These are phyloP conservation scores for Trametes meyenii DNA, from an alignment of 768 basidiomycete species.

Conservation along the genomic window DNA sequence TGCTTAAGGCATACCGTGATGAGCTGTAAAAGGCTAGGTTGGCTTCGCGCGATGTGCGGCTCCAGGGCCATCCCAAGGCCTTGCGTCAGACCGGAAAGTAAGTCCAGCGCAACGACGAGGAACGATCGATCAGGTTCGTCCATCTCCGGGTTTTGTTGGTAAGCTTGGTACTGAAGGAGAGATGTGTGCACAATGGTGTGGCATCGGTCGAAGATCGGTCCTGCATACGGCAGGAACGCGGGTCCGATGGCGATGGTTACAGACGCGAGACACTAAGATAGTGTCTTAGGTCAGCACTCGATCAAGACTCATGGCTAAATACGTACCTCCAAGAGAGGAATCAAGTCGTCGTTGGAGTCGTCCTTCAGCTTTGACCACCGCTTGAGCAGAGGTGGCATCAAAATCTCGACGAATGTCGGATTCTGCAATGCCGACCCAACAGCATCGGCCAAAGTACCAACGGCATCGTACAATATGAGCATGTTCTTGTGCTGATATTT, in stretches of 20 bases:
- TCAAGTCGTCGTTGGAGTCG: conserved; percentile 89
- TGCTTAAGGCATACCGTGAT: conserved; percentile 92
- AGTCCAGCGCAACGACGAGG: conserved; percentile 96
- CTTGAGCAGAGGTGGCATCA: conserved; percentile 92
- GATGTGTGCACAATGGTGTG: conserved; percentile 80
- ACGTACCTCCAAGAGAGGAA: conserved; percentile 91
- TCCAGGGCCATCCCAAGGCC: conserved; percentile 84
- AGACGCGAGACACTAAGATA: conserved; percentile 85
- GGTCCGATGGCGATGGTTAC: conserved; percentile 95
- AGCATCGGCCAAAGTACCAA: conserved; percentile 96
- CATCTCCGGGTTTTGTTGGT: conserved; percentile 83
- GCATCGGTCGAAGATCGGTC: conserved; percentile 92
- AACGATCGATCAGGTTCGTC: conserved; percentile 98
- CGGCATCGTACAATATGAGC: conserved; percentile 98
- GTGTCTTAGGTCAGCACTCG: background rate
- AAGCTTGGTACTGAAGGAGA: conserved; percentile 84
- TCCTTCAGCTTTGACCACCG: conserved; percentile 92
- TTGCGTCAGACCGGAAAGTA: conserved; percentile 94
- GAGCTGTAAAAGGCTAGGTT: conserved; percentile 79
- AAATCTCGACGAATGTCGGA: conserved; percentile 84
- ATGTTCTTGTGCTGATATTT: conserved; percentile 99
- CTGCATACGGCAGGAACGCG: conserved; percentile 86
- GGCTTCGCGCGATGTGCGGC: conserved; percentile 63
- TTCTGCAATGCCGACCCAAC: conserved; percentile 89
- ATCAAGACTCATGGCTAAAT: background rate